phyloP scores from a whole-genome alignment of 2,329 filamentous ascomycete genomes.

The Boeremia exigua region DNA sequence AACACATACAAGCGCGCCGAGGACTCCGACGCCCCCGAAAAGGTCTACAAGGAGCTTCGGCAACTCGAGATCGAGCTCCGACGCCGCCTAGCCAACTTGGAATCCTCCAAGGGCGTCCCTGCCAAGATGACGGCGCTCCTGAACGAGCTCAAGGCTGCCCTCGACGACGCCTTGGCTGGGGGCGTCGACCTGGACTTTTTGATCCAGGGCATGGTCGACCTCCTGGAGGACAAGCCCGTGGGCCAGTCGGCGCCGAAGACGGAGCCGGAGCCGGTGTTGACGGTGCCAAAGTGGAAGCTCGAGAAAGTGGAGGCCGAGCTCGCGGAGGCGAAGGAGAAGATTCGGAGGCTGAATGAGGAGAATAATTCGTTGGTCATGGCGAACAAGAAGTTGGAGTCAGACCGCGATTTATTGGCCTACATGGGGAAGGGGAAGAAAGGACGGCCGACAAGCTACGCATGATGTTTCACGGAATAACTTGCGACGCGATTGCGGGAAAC shows the following conservation, averaged over 20 bases:
- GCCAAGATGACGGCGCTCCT: slow-evolving; percentile 23
- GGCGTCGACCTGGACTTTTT: slow-evolving; percentile 20
- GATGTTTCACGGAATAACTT: not conserved
- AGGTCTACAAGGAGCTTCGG: slow-evolving; percentile 27
- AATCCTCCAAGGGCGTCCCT: slow-evolving; percentile 25
- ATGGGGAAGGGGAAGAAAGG: too few species aligned
- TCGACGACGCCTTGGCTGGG: slow-evolving; percentile 17
- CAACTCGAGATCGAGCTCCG: slow-evolving; percentile 23
- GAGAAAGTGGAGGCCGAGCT: slow-evolving; percentile 23
- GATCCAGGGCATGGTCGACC: slow-evolving; percentile 9
- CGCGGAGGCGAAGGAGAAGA: slow-evolving; percentile 17
- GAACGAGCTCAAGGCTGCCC: slow-evolving; percentile 22
- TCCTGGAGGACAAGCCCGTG: slow-evolving; percentile 15
- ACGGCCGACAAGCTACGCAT: not conserved
- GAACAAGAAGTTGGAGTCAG: slow-evolving; percentile 21
- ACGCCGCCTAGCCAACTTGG: slow-evolving; percentile 20
- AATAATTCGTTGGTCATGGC: slow-evolving; percentile 25
- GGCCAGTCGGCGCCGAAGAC: slow-evolving; percentile 15
- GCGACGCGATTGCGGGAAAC: too few species aligned
- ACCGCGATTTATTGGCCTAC: not conserved
- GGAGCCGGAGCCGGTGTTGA: slow-evolving; percentile 18
- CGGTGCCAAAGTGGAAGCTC: slow-evolving; percentile 21
- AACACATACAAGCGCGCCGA: slow-evolving; percentile 20
- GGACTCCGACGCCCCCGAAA: slow-evolving; percentile 12
- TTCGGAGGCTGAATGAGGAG: slow-evolving; percentile 28